A percentile compares a stretch with the other conserved stretches of the same genome.
Evolutionary conservation across 75 land plant genomes (phyloP).

Genomic region (Gnetum montanum): DNA sequence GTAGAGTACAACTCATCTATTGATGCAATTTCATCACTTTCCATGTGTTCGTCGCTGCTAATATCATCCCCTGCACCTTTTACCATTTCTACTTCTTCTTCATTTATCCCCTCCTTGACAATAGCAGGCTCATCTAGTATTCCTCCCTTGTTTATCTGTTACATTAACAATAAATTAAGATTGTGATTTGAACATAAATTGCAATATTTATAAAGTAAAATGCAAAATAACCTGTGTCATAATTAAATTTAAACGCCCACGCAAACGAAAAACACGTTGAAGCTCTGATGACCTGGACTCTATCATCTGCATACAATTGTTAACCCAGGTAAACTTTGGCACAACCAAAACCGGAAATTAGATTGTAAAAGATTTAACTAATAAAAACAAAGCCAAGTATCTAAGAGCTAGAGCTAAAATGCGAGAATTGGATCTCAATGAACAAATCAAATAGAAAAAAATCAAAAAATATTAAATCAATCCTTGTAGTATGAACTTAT

Average conservation of each 20-base stretch:
- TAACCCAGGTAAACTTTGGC: neutral
- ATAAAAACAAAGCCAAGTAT: neutral
- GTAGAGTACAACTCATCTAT: no score
- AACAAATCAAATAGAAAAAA: neutral
- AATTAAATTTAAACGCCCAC: conserved; percentile 30
- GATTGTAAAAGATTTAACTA: neutral
- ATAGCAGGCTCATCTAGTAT: conserved; percentile 14
- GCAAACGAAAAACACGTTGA: conserved; percentile 18
- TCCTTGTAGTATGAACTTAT: no score
- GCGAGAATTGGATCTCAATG: neutral
- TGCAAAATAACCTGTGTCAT: conserved; percentile 13
- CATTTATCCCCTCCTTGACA: conserved; percentile 17
- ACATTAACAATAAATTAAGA: no score
- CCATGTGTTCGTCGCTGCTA: conserved; percentile 17
- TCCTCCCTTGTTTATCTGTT: neutral
- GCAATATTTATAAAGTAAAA: conserved; percentile 6
- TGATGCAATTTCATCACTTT: no score
- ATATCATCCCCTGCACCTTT: conserved; percentile 16
- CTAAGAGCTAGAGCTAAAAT: neutral
- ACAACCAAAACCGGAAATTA: neutral
- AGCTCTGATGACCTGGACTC: conserved; percentile 21
- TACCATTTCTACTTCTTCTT: conserved; percentile 9
- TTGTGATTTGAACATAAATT: no score
- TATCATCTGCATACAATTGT: conserved; percentile 5
- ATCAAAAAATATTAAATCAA: no score